Evolutionary conservation across 1,284 basidiomycete species (phyloP), one percentile per base, ranked within the genome.

Genomic region (Trichosporon asahii): DNA sequence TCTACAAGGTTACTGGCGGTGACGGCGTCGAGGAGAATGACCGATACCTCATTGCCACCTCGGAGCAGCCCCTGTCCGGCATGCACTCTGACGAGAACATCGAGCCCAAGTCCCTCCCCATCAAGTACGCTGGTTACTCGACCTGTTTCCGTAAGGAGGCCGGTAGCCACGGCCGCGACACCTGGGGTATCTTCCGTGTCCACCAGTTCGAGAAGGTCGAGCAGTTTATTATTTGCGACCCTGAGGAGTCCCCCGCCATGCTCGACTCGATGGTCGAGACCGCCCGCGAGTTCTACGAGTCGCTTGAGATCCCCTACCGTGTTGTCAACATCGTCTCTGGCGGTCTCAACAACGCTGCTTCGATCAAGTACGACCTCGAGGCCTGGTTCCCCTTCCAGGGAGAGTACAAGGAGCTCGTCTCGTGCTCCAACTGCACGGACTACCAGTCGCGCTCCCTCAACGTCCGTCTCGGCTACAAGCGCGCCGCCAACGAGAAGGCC

Each of bases 131-230:
- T 29, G 88, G 88, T 37, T 89, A 88, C 83, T 88, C 88, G 78
- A 99, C 96, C n/a, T 99, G 96, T 84, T 99, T 99, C 90, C 89
- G 97, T 64, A 99, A 98, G 85, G 96, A 99, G 85, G 96, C 96
- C 3, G 97, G 96, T 64, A 92, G 93, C 4, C 94, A 95, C 60
- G 97, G 97, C 15, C 91, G 94, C 69, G 97, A 99, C 79, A 98
- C 97, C 85, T 98, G 96, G 95, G 97, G 96, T 70, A 98, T 98
- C 84, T 99, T 99, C 90, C 93, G 97, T 44, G 95, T 99, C 66
- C 97, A 99, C 83, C 97, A 99, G 85, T 99, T 99, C 77, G 97
- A 99, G 85, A 99, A 99, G 86, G 88, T 99, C 66, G 97, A 99
- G 83, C 88, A 97, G 86, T 99, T 99, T 85, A 91, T 92, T 85